Evolutionary conservation across 805 yeast species (phyloP).

Genomic region (Saturnispora saitoi): DNA sequence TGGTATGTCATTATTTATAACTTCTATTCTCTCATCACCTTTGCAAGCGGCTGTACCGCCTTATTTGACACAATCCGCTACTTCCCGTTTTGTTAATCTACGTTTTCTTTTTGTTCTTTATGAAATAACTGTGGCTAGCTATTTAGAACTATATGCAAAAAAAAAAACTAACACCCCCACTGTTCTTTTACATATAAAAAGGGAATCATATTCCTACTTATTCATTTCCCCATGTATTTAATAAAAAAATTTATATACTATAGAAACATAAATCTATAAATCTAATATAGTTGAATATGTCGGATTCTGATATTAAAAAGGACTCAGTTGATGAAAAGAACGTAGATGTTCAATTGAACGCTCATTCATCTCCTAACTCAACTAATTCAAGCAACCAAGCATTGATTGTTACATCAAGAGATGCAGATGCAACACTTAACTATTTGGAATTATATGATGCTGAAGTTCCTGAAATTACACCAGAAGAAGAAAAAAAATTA

Average conservation of each 20-base stretch:
- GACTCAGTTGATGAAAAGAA: constrained; percentile 2
- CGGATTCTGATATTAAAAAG: not conserved
- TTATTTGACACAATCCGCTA: too few species aligned
- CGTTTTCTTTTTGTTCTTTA: too few species aligned
- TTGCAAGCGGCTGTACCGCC: too few species aligned
- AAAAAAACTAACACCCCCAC: too few species aligned
- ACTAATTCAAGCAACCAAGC: not conserved
- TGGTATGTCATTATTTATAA: not conserved
- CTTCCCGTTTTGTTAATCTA: too few species aligned
- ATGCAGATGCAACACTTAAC: constrained; percentile 14
- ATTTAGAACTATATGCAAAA: too few species aligned
- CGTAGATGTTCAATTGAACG: not conserved
- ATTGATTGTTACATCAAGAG: constrained; percentile 3
- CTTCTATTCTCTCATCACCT: not conserved
- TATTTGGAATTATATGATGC: constrained; percentile 10
- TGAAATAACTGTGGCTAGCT: too few species aligned
- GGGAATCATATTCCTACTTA: too few species aligned
- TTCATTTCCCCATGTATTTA: too few species aligned
- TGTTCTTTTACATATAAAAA: too few species aligned
- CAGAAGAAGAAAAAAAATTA: constrained; percentile 33
- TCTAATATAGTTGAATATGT: not conserved
- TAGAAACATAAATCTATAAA: too few species aligned
- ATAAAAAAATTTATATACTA: too few species aligned
- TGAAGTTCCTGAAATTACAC: constrained; percentile 32
- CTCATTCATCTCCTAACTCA: not conserved